phyloP scores from a whole-genome alignment of 2,329 filamentous ascomycete genomes.

The Aureobasidium sp. region DNA sequence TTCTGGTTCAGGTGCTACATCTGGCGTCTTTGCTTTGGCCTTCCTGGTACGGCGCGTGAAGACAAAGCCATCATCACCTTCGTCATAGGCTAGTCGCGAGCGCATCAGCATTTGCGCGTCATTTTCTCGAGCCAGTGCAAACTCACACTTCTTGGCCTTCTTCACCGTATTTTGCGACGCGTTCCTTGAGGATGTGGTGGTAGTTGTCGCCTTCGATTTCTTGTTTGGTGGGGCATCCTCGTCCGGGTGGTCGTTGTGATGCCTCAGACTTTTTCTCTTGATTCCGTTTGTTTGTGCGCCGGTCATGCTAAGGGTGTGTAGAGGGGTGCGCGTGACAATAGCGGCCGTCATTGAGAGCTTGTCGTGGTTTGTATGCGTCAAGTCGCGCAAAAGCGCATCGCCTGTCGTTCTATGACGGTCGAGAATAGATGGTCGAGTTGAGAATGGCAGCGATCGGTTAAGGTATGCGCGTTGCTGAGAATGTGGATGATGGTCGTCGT shows the following conservation, averaged over 20 bases:
- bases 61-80: conserved; percentile 43
- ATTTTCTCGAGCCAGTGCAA: background rate
- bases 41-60: conserved; percentile 38
- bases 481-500: background rate
- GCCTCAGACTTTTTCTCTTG: conserved; percentile 40
- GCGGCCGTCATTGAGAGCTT: conserved; percentile 19
- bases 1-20: conserved; percentile 8
- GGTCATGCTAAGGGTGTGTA: conserved; percentile 43
- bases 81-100: conserved; percentile 31
- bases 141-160: conserved; percentile 18
- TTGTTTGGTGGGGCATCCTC: conserved; percentile 40
- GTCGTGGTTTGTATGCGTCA: background rate
- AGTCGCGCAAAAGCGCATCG: conserved; percentile 9
- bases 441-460: conserved; percentile 1
- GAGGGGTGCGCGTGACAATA: conserved; percentile 34
- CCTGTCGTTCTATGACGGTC: background rate
- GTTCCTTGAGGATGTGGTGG: conserved; percentile 29
- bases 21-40: conserved; percentile 28
- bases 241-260: conserved; percentile 35
- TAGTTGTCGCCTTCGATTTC: conserved; percentile 33
- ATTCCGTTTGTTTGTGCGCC: conserved; percentile 34
- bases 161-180: conserved; percentile 27
- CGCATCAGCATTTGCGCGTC: conserved; percentile 2
- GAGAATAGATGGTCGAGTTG: background rate
- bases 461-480: conserved; percentile 5